Evolutionary conservation across 129 eudicot species (phyloP).

Genomic region (Chrysanthemum seticuspe): DNA sequence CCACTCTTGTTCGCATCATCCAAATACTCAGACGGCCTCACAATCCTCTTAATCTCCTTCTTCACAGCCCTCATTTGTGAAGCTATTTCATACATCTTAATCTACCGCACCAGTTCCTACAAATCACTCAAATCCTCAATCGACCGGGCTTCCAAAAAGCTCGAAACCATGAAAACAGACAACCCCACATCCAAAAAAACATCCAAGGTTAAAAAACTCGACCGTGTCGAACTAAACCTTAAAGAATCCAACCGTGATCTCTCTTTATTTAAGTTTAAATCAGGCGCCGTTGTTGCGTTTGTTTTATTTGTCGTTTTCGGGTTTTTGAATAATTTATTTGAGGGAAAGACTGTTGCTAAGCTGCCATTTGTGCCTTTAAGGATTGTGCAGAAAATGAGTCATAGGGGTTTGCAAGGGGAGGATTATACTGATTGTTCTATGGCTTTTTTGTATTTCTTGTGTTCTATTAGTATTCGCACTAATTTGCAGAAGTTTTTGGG

Average conservation of each 20-base stretch:
- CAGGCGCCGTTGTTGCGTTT: conserved; percentile 87
- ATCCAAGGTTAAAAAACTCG: conserved; percentile 75
- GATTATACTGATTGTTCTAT: conserved; percentile 97
- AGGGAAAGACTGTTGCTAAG: conserved; percentile 84
- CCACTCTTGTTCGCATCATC: conserved; percentile 38
- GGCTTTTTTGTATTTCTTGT: conserved; percentile 94
- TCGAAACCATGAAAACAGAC: conserved; percentile 82
- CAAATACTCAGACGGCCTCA: conserved; percentile 72
- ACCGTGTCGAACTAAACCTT: conserved; percentile 74
- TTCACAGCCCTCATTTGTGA: conserved; percentile 84
- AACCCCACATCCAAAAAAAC: conserved; percentile 28
- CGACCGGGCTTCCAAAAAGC: conserved; percentile 89
- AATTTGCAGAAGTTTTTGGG: conserved; percentile 97
- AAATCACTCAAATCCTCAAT: conserved; percentile 92
- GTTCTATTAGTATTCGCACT: conserved; percentile 87
- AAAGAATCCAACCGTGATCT: conserved; percentile 86
- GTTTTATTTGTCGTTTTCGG: conserved; percentile 84
- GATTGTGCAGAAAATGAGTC: conserved; percentile 93
- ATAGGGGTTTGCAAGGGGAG: conserved; percentile 75
- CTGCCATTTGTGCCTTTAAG: conserved; percentile 82
- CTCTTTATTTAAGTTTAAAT: conserved; percentile 82
- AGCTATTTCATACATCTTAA: conserved; percentile 76
- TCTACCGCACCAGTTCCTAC: conserved; percentile 92
- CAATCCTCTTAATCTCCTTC: conserved; percentile 72
- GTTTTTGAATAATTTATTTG: conserved; percentile 65